Base-by-base conservation (phyloP, 2,329 filamentous ascomycete species). In the Fusarium siculi region DNA sequence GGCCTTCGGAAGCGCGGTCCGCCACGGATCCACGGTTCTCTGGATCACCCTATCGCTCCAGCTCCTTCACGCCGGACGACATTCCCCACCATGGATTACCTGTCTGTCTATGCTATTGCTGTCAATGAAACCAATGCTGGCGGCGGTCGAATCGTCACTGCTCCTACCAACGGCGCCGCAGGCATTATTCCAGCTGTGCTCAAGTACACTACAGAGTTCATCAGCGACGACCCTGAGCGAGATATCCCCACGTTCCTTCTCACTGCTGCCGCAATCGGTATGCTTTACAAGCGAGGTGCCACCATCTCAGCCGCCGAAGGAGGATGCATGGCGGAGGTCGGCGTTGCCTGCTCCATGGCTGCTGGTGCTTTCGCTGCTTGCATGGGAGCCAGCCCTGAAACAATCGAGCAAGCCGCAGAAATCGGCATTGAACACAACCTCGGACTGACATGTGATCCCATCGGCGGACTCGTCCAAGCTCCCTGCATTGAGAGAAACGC, bases 361-460 rank as follows among this genome's bases (percentile, higher is more conserved):
- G 85, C 85, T 0, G 85, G 84, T 1, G 85, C 85, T 0, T 87
- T 87, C 58, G 85, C 85, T 0, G 85, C 85, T 1, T 86, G 85
- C 69, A 87, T 87, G 84, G 85, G 85, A 25, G 85, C 85, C n/a
- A 82, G 80, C 23, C 85, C 85, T 0, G 85, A 87, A 77, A 85
- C 83, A 4, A 85, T 87, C 47, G 85, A 87, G 74, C 85, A 87
- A 75, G 85, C 85, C 0, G 85, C 85, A 5, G 85, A 87, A 76
- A 87, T 87, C 60, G 85, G 85, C 49, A 87, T 87, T 68, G 85
- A 87, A 75, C 85, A 87, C 72, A 87, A 87, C 72, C 81, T 87
- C 1, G 85, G 85, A 4, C 66, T 87, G 37, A 87, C 85, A 0
- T 87, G 85, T 68, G 85, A 87, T 53, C 85, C 85, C 8, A 87